Evolutionary conservation across 768 basidiomycete species (phyloP), one percentile per base, ranked within the genome.

Genomic region (Lentinula aciculospora): DNA sequence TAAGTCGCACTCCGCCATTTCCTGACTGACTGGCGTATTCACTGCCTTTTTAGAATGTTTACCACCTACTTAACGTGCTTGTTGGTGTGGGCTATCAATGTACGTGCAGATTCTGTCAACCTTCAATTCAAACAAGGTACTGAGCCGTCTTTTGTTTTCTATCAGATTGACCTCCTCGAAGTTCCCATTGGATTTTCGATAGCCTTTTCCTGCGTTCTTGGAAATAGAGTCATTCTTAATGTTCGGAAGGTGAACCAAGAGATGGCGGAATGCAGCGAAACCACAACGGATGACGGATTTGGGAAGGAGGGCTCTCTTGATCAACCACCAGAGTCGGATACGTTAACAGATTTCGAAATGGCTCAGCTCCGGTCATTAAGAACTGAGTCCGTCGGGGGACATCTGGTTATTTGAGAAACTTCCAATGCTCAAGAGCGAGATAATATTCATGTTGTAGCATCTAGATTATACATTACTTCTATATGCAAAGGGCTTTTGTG

Each of bases 161-260:
- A 31, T 13, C 59, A 80, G 79, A 51, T 64, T 45, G 64, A 63
- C 8, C 72, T 78, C 6, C 63, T 81, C 13, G 83, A 82, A 68
- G 75, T 82, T 23, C 80, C 83, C 0, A 76, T 84, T 57, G 81
- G 79, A 13, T 85, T 84, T 67, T 74, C 81, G 3, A 73, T 83
- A 21, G 81, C 83, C 1, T 71, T 85, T 67, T 81, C 83, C 0
- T 83, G 80, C 63, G 78, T 82, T 5, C 71, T 84, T 54, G 74
- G 80, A n/a, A 84, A 79, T 63, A 72, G 83, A 21, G 73, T 84
- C 13, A 75, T 81, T 25, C 71, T 84, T 31, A 84, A 84, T 60
- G 78, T 84, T 27, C 80, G 81, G 9, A 65, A 70, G 47, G 69
- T 75, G 15, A 74, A 72, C 47, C 67, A 67, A 19, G 68, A 72